Base-by-base conservation (phyloP, 768 basidiomycete genomes). In the Sarcomyxa edulis region DNA sequence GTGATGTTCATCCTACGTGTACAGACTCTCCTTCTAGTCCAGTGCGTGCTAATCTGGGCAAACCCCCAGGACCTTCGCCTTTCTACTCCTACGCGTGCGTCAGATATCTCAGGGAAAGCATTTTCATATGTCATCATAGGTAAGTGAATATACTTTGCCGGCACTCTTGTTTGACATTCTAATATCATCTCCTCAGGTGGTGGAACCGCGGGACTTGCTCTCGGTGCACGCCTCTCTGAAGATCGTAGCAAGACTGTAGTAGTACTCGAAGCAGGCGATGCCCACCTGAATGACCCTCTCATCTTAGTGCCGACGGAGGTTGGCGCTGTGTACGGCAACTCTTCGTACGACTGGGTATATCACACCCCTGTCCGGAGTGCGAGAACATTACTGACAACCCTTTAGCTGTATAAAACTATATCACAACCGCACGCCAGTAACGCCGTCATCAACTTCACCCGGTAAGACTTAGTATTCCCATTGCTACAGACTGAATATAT, bases 271-370 rank as follows among this genome's bases (percentile, higher is more conserved):
- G 48, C 48, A 19, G 48, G 48, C 6, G 30, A 44, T 8, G 47
- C 42, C 10, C 37, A 47, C 28, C 15, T 44, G 14, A 34, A 48
- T 27, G 48, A 50, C 26, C 24, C 24, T 12, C 22, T 42, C 6
- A 43, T 50, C 10, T 23, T 42, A 28, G 36, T 32, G 12, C 42
- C 48, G 7, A 43, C 37, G 4, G 31, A 41, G 16, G 41, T 39
- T 26, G 48, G 39, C 6, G 39, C 21, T 15, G 45, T 43, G 15
- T 51, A 51, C 29, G 45, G 44, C 2, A 48, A 53, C 2, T 36
- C 48, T 2, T 28, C 47, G 15, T 54, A 54, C 26, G 51, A 52
- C 32, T 54, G 53, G 53, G 47, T 25, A 4, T 51, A 46, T 25
- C 25, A 48, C 43, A 51, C 49, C n/a, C n/a, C n/a, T n/a, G n/a